Conservation (phyloP, 345 rosid genomes). For the Moricandia moricandioides region DNA sequence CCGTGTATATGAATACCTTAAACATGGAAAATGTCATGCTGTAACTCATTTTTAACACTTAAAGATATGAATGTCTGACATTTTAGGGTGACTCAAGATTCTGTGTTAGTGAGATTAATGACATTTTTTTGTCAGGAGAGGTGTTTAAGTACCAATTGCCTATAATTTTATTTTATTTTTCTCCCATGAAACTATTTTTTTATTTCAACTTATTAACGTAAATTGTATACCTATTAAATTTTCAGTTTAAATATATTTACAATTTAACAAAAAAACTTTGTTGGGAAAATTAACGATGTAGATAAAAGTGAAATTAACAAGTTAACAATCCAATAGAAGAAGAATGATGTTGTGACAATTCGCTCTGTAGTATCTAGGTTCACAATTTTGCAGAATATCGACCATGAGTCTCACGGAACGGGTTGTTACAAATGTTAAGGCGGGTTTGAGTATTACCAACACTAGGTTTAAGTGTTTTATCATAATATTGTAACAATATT, state of each 20-base stretch:
- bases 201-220: too few relatives aligned
- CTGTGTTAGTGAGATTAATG: not conserved
- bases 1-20: not conserved
- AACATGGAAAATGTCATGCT: not conserved
- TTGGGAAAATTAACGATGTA: not conserved
- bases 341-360: too few relatives aligned
- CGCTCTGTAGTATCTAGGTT: too few relatives aligned
- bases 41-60: not conserved
- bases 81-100: not conserved
- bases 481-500: too few relatives aligned
- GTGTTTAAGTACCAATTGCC: too few relatives aligned
- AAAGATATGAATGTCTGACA: not conserved
- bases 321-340: not conserved
- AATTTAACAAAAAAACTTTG: not conserved
- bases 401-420: too few relatives aligned
- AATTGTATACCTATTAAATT: too few relatives aligned
- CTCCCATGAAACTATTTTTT: too few relatives aligned
- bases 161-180: too few relatives aligned
- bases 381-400: too few relatives aligned
- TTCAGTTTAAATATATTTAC: too few relatives aligned
- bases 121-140: not conserved
- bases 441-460: not conserved
- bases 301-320: not conserved
- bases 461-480: not conserved
- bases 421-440: too few relatives aligned